These are phyloP conservation scores for Penicillium sp. DNA, from an alignment of 2,329 filamentous ascomycete genomes.

Conservation along the genomic window DNA sequence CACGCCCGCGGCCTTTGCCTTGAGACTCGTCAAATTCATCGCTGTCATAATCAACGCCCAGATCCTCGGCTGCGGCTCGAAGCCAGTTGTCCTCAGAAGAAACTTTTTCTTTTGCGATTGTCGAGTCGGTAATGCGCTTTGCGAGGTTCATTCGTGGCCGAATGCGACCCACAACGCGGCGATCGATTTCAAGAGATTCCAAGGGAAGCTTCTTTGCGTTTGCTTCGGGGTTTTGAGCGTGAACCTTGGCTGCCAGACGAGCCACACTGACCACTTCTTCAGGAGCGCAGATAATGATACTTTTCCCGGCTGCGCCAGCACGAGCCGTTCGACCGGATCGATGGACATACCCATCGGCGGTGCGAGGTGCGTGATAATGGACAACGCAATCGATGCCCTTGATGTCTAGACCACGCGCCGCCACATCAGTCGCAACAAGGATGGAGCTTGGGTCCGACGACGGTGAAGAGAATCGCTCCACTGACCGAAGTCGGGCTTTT, in stretches of 20 bases:
- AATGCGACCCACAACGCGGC: conserved; percentile 67
- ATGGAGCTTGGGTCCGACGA: conserved; percentile 55
- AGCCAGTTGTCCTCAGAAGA: conserved; percentile 80
- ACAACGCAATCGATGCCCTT: conserved; percentile 80
- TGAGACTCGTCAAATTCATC: conserved; percentile 70
- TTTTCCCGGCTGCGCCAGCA: conserved; percentile 68
- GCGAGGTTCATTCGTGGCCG: conserved; percentile 71
- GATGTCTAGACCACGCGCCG: conserved; percentile 90
- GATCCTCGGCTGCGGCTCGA: conserved; percentile 75
- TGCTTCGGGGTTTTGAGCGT: conserved; percentile 56
- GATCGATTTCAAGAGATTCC: conserved; percentile 71
- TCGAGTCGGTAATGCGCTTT: conserved; percentile 80
- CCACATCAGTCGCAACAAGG: conserved; percentile 89
- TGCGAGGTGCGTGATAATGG: conserved; percentile 89
- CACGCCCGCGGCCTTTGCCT: conserved; percentile 64
- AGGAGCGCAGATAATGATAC: conserved; percentile 80
- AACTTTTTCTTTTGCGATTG: conserved; percentile 79
- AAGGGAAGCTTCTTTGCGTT: conserved; percentile 58
- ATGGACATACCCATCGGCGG: conserved; percentile 91
- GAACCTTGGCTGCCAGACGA: conserved; percentile 80
- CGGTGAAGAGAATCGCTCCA: conserved; percentile 76
- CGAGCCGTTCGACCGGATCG: conserved; percentile 90
- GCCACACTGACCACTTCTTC: conserved; percentile 84
- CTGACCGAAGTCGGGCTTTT: conserved; percentile 85
- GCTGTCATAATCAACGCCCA: conserved; percentile 89